Conservation (phyloP, 1,139 yeast species). For the Yamadazyma atlantica region DNA sequence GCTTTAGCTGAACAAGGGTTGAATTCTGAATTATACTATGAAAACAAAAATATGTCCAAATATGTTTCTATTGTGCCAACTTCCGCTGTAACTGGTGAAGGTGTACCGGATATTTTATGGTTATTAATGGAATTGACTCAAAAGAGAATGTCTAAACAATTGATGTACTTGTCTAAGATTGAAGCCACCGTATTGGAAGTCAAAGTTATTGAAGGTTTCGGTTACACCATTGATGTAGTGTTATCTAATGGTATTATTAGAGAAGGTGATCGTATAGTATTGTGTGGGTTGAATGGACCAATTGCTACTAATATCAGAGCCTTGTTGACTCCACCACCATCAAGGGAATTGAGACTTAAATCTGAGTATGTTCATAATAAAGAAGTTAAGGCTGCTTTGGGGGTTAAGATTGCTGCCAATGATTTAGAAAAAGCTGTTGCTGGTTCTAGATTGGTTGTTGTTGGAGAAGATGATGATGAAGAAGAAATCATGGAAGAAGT, state of each 20-base stretch:
- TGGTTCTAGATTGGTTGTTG: slow-evolving; percentile 93
- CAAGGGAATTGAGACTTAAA: slow-evolving; percentile 93
- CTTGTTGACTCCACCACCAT: slow-evolving; percentile 93
- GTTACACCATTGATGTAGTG: slow-evolving; percentile 97
- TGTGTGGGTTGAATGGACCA: slow-evolving; percentile 98
- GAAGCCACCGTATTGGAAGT: slow-evolving; percentile 98
- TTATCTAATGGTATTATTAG: slow-evolving; percentile 90
- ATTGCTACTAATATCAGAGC: slow-evolving; percentile 98
- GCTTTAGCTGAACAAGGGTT: slow-evolving; percentile 98
- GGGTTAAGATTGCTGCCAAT: slow-evolving; percentile 97
- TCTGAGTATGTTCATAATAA: slow-evolving; percentile 94
- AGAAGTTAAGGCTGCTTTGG: slow-evolving; percentile 97
- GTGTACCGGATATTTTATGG: slow-evolving; percentile 98
- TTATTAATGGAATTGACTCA: slow-evolving; percentile 92
- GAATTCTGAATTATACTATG: slow-evolving; percentile 93
- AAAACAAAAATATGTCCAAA: slow-evolving; percentile 89
- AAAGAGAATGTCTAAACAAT: slow-evolving; percentile 97
- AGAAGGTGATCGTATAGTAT: slow-evolving; percentile 93
- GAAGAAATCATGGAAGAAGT: slow-evolving; percentile 97
- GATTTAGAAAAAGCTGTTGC: slow-evolving; percentile 99
- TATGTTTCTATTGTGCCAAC: slow-evolving; percentile 97
- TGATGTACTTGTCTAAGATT: slow-evolving; percentile 89
- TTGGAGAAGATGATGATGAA: slow-evolving; percentile 96
- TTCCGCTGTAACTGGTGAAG: slow-evolving; percentile 98
- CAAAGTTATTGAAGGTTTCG: slow-evolving; percentile 97